Evolutionary conservation across 371 early-diverging fungal genomes (phyloP).

Genomic region (Umbelopsis sp.): DNA sequence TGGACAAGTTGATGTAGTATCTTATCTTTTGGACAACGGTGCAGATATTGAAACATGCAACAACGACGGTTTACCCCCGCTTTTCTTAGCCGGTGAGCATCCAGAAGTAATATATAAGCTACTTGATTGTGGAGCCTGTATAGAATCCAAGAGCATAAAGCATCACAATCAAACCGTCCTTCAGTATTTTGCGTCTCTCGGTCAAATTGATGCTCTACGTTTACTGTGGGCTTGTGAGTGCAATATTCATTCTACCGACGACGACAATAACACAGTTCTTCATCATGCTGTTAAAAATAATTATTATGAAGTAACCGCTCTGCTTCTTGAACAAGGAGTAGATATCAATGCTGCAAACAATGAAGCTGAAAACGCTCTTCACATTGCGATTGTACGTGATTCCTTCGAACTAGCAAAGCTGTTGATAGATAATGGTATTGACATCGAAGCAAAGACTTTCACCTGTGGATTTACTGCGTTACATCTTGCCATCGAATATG

Average conservation of each 20-base stretch:
- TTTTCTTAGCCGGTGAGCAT: neutral
- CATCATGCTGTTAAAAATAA: neutral
- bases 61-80: neutral
- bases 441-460: neutral
- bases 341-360: too few species aligned
- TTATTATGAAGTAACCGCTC: neutral
- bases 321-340: too few species aligned
- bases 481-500: neutral
- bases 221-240: neutral
- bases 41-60: neutral
- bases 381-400: too few species aligned
- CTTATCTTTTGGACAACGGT: neutral
- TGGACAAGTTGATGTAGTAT: neutral
- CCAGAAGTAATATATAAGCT: neutral
- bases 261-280: neutral
- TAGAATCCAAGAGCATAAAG: neutral
- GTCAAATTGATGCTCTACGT: neutral
- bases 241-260: neutral
- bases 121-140: neutral
- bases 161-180: neutral
- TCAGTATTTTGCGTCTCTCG: neutral
- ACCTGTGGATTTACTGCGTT: neutral
- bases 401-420: neutral
- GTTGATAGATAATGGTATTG: neutral
- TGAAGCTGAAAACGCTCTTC: too few species aligned